Evolutionary conservation across 2,329 filamentous ascomycete species (phyloP), one percentile per base, ranked within the genome.

Genomic region (Hymenoscyphus albidus): DNA sequence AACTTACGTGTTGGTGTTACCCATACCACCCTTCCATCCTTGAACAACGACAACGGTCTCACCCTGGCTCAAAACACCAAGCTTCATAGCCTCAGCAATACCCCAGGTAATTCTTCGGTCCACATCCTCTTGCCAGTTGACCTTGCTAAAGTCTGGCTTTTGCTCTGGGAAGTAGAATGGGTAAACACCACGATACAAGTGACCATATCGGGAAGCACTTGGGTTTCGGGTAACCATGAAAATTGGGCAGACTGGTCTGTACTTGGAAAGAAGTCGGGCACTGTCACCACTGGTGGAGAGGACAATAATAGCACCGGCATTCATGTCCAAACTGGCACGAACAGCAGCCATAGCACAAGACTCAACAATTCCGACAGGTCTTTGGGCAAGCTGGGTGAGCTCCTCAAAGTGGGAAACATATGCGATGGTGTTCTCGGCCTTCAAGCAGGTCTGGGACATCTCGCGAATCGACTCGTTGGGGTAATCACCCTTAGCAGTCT

Each of bases 91-190:
- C 77, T 93, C 87, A 77, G 85, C 82, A 78, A 99, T 92, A 78
- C 92, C 95, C 93, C 94, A 99, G 85, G 94, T 97, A 80, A 99
- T 92, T 77, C 95, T 92, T 78, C 89, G 88, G 81, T 99, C 95
- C 73, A 99, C 95, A 80, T 99, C 94, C 83, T 98, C 93, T 83
- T 99, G 95, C 95, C 95, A 99, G 81, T 96, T 93, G 75, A 90
- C 87, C 79, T 90, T 86, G 78, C 85, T 86, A 81, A 98, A 99
- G 82, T 99, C 92, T 73, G 95, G 95, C 88, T 98, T 98, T 74
- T 82, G 80, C 83, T 97, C 91, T 62, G 89, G 86, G 85, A 97
- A 98, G 75, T 90, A 84, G 90, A 99, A 99, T 65, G 95, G 95
- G 78, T 97, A 99, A 68, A 99, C 94, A 74, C 95, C 95, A 77